Evolutionary conservation across 805 yeast species (phyloP), one percentile per base, ranked within the genome.

Genomic region (Lipomyces spencermartinsiae): DNA sequence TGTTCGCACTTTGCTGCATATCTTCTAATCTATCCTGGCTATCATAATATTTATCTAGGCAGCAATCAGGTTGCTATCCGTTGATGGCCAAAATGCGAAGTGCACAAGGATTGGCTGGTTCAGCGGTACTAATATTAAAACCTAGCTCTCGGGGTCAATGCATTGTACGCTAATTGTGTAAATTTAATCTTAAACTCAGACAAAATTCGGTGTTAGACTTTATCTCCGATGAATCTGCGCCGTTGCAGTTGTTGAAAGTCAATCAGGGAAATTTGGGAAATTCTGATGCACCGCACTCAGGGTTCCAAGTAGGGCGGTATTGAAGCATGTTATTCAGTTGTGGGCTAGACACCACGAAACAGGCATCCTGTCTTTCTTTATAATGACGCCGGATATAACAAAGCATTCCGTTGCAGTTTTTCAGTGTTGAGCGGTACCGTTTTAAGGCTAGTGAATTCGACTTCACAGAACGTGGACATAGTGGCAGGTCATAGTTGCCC

Each of bases 191-290:
- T n/a, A n/a, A n/a, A n/a, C n/a, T n/a, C n/a, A n/a, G n/a, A n/a
- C 6, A 51, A 51, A 10, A 9, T 19, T 51, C 29, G 55, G 55
- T 16, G 16, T 22, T 51, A 51, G 25, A 51, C 9, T 51, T 51
- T 46, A 51, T 51, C 55, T 51, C 55, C 55, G 55, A 51, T n/a
- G 55, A 51, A 25, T 25, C 25, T 51, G 55, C 55, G 55, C 55
- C 55, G 55, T 25, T 51, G 55, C 25, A 51, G 29, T 4, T 19
- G 31, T 16, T 51, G 55, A 51, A 16, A 10, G 9, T 51, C 55
- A 19, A 51, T 6, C 55, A 2, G 55, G 55, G 14, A 46, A 19
- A 4, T 6, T 5, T 14, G 12, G 55, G 2, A 51, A 51, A 22
- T 10, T 51, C 55, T 10, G 55, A 51, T 16, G 55, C 55, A 25